Evolutionary conservation across 495 filamentous ascomycete genomes (phyloP), one percentile per base, ranked within the genome.

Genomic region (Hypoxylon crocopeplum): DNA sequence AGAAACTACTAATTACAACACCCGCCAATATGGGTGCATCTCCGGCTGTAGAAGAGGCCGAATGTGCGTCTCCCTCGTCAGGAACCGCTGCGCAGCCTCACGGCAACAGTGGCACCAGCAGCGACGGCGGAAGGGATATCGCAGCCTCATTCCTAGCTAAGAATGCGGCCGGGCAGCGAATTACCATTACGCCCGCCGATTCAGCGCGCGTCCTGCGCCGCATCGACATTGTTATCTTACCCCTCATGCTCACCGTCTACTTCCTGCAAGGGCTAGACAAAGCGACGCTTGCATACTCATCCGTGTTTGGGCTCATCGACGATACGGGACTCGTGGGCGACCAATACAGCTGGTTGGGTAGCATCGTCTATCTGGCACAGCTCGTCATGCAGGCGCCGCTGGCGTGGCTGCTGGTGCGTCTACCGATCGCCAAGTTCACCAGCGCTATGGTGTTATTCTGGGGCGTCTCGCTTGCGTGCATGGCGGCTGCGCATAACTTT

Each of bases 201-300:
- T 64, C 61, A 15, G 54, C 61, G 45, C 61, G 61, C 10, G 55
- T 64, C 16, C 45, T 64, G 21, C 61, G 55, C 1, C 61, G 61
- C 13, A 76, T 77, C 59, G 76, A 79, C 55, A 27, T 64, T 8
- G 58, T 59, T 21, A 73, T 77, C 45, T 63, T 77, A 15, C 71
- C 75, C 3, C 50, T 78, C 50, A 66, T 79, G 34, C 52, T 76
- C 27, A 56, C 64, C 19, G 69, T 75, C 12, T 79, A 79, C 64
- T 76, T 64, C 55, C 67, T 78, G 11, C 76, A 78, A 55, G 64
- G 52, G 5, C 59, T 77, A 15, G 76, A 78, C 62, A 78, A 78
- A 62, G 66, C 72, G 2, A 71, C 71, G 11, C 67, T 78, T 0
- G 68, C 70, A 5, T 76, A 74, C 50, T 42, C 67, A 7, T 70